A percentile compares a stretch with the other conserved stretches of the same genome.
Conservation (phyloP, 2,329 filamentous ascomycete species). For the Botrytis byssoidea region DNA sequence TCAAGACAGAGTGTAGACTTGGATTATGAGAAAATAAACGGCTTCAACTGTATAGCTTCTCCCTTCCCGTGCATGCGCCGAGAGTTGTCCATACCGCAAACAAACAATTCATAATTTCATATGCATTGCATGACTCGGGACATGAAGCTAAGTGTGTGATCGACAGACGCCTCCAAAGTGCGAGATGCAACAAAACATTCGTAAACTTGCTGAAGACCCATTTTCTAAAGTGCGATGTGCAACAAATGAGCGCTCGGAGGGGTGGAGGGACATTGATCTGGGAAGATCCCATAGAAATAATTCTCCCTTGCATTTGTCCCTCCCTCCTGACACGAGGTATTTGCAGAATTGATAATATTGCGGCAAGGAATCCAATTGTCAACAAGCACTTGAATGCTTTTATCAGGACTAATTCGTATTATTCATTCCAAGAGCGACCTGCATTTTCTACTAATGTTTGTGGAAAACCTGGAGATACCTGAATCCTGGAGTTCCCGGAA, state of each 20-base stretch:
- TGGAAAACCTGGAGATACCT: not conserved
- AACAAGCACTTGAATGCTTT: not conserved
- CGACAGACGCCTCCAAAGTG: not conserved
- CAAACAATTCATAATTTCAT: not conserved
- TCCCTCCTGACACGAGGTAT: not conserved
- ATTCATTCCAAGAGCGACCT: not conserved
- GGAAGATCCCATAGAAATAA: not conserved
- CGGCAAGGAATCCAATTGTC: not conserved
- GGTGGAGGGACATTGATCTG: not conserved
- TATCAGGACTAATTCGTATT: no score
- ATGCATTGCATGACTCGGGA: not conserved
- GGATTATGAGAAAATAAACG: not conserved
- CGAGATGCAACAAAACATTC: not conserved
- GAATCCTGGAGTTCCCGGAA: not conserved
- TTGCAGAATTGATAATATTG: not conserved
- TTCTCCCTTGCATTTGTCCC: not conserved
- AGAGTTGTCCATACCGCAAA: not conserved
- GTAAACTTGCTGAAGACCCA: not conserved
- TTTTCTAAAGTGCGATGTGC: not conserved
- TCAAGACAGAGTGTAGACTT: not conserved
- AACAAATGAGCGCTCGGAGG: not conserved
- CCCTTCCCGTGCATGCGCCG: not conserved
- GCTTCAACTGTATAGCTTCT: not conserved
- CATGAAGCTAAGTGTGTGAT: slow-evolving; percentile 2
- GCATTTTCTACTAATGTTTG: not conserved